Evolutionary conservation across 1,284 basidiomycete species (phyloP).

Genomic region (Xerocomus subilludens): DNA sequence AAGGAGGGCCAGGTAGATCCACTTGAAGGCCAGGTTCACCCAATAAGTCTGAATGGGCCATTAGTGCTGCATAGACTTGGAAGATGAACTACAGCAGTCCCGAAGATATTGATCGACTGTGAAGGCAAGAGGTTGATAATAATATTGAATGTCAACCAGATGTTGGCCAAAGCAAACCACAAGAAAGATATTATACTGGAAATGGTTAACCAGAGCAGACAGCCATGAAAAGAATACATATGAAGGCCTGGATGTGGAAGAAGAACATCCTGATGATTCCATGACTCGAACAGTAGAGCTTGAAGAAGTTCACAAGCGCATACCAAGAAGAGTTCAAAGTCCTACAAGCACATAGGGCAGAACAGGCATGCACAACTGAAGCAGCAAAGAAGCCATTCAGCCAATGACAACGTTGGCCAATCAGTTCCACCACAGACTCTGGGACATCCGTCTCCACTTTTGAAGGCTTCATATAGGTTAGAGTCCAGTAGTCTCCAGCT

Average conservation of each 20-base stretch:
- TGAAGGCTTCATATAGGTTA: constrained; percentile 94
- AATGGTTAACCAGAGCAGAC: constrained; percentile 11
- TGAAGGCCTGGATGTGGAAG: constrained; percentile 91
- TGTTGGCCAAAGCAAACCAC: constrained; percentile 93
- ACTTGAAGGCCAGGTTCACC: constrained; percentile 86
- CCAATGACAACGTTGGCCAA: constrained; percentile 96
- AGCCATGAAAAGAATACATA: constrained; percentile 53
- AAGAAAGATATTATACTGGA: constrained; percentile 86
- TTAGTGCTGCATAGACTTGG: constrained; percentile 29
- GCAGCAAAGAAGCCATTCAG: constrained; percentile 98
- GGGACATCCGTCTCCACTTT: constrained; percentile 97
- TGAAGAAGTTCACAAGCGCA: constrained; percentile 93
- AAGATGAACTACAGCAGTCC: constrained; percentile 60
- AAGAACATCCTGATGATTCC: constrained; percentile 92
- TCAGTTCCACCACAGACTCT: constrained; percentile 89
- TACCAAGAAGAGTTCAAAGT: constrained; percentile 64
- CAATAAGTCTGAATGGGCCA: constrained; percentile 77
- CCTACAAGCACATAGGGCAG: background rate
- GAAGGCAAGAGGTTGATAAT: constrained; percentile 89
- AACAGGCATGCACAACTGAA: constrained; percentile 74
- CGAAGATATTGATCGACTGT: constrained; percentile 75
- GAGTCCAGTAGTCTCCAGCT: constrained; percentile 84
- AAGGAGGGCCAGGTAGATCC: constrained; percentile 89
- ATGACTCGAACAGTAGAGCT: constrained; percentile 87
- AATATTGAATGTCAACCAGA: constrained; percentile 97